Evolutionary conservation across 805 yeast genomes (phyloP).

Genomic region (Metschnikowia continentalis): DNA sequence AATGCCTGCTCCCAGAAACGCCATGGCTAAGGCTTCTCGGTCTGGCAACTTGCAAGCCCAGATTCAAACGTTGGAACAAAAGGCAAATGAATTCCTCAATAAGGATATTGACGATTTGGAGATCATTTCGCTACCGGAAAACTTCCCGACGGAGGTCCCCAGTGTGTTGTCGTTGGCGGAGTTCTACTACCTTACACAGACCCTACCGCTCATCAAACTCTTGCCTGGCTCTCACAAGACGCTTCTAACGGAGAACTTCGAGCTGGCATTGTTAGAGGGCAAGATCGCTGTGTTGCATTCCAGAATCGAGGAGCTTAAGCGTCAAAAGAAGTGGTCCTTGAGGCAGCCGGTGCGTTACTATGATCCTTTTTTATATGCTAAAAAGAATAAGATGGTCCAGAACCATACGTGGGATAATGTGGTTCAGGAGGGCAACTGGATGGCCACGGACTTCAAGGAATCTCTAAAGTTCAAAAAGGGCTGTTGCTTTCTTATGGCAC

Average conservation of each 20-base stretch:
- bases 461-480: constrained; percentile 65
- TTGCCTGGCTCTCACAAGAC: constrained; percentile 85
- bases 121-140: constrained; percentile 38
- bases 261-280: constrained; percentile 82
- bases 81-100: constrained; percentile 20
- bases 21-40: background rate
- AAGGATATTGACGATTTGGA: constrained; percentile 30
- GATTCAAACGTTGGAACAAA: constrained; percentile 20
- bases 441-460: constrained; percentile 74
- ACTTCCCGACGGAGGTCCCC: constrained; percentile 38
- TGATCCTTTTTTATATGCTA: constrained; percentile 54
- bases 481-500: constrained; percentile 64
- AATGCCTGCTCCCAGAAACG: background rate
- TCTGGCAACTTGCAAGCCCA: constrained; percentile 18
- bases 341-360: constrained; percentile 71
- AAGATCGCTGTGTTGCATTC: constrained; percentile 85
- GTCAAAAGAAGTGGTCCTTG: constrained; percentile 86
- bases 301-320: constrained; percentile 85
- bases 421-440: constrained; percentile 78
- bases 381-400: constrained; percentile 22
- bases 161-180: constrained; percentile 68
- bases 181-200: constrained; percentile 79
- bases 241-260: constrained; percentile 78
- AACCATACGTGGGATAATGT: constrained; percentile 69
- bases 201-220: constrained; percentile 76